Conservation (phyloP, 2,329 filamentous ascomycete species). For the Stagonosporopsis vannaccii region DNA sequence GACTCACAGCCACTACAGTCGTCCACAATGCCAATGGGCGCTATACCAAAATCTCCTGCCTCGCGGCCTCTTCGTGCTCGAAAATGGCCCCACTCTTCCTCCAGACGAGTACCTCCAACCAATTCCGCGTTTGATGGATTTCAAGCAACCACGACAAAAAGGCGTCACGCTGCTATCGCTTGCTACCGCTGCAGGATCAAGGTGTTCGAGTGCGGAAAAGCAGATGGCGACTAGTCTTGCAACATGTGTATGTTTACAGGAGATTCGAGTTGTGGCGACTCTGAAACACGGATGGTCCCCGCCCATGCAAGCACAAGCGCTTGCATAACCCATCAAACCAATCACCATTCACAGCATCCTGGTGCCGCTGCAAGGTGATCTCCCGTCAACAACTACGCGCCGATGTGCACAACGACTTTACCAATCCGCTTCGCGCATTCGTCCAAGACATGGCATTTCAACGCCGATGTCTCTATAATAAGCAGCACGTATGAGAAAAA, state of each 20-base stretch:
- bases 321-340: constrained; percentile 33
- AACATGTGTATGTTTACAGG: no score
- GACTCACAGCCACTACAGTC: no score
- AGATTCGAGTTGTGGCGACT: constrained; percentile 19
- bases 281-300: constrained; percentile 37
- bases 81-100: no score
- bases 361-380: constrained; percentile 41
- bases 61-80: no score
- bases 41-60: no score
- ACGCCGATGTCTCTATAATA: constrained; percentile 42
- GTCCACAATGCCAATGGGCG: no score
- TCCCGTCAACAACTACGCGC: constrained; percentile 45
- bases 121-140: no score
- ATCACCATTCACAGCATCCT: constrained; percentile 27
- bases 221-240: no score
- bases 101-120: no score
- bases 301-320: constrained; percentile 35
- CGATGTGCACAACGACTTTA: constrained; percentile 28
- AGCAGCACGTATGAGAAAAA: constrained; percentile 28
- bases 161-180: no score
- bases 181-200: not conserved
- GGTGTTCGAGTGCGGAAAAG: no score
- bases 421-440: constrained; percentile 40
- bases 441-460: constrained; percentile 36
- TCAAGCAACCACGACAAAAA: no score